Evolutionary conservation across 768 basidiomycete species (phyloP).

Genomic region (Lactarius sp.): DNA sequence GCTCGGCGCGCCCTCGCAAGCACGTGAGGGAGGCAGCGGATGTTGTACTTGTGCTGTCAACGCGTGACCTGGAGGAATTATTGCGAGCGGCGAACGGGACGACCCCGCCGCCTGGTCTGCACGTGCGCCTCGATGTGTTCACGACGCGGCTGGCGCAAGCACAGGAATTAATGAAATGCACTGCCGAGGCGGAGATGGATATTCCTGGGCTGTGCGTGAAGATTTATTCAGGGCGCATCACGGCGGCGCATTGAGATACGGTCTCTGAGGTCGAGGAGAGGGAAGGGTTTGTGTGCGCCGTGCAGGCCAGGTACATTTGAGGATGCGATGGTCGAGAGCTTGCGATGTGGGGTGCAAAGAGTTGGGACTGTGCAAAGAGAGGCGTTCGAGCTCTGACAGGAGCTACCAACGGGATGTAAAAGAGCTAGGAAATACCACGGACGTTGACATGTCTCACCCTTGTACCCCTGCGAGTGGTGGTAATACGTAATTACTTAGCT

Average conservation of each 20-base stretch:
- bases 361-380: slow-evolving; percentile 35
- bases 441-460: neutral
- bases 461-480: too few species aligned
- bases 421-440: neutral
- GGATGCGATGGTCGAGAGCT: slow-evolving; percentile 32
- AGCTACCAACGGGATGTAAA: too few species aligned
- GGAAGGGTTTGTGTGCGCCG: slow-evolving; percentile 41
- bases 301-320: slow-evolving; percentile 51
- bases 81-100: slow-evolving; percentile 33
- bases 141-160: slow-evolving; percentile 25
- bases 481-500: too few species aligned
- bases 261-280: slow-evolving; percentile 26
- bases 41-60: slow-evolving; percentile 46
- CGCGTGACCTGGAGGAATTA: slow-evolving; percentile 50
- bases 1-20: slow-evolving; percentile 32
- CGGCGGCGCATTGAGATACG: slow-evolving; percentile 12
- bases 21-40: slow-evolving; percentile 30
- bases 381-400: slow-evolving; percentile 41
- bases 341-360: slow-evolving; percentile 36
- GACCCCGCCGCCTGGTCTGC: slow-evolving; percentile 20
- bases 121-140: slow-evolving; percentile 41
- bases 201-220: slow-evolving; percentile 12
- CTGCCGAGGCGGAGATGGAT: slow-evolving; percentile 13
- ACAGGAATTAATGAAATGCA: neutral
- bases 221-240: slow-evolving; percentile 28